phyloP scores from a whole-genome alignment of 306 rosid genomes.

The Trichosanthes cucumerina region DNA sequence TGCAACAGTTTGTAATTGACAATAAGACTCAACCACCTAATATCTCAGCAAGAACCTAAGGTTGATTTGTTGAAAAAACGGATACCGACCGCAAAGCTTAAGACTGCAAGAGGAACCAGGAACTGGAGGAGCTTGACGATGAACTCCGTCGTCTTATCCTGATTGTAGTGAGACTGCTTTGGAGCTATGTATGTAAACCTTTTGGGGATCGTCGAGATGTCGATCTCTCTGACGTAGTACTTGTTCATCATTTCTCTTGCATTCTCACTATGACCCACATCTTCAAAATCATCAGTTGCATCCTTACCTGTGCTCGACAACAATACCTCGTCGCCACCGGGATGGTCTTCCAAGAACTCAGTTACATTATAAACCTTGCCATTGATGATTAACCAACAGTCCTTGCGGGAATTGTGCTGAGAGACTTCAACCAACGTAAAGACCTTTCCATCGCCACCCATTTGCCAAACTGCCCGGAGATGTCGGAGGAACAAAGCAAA shows the following conservation, averaged over 20 bases:
- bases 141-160: constrained; percentile 44
- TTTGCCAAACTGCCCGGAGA: constrained; percentile 5
- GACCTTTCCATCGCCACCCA: constrained; percentile 25
- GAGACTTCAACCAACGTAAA: constrained; percentile 34
- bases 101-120: constrained; percentile 39
- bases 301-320: constrained; percentile 46
- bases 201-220: constrained; percentile 28
- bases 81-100: constrained; percentile 36
- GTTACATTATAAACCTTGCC: constrained; percentile 45
- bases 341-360: constrained; percentile 43
- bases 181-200: constrained; percentile 23
- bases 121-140: constrained; percentile 44
- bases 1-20: neutral
- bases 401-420: constrained; percentile 24
- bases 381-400: constrained; percentile 38
- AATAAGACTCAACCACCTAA: neutral
- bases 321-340: constrained; percentile 47
- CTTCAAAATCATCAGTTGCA: constrained; percentile 57
- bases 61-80: constrained; percentile 33
- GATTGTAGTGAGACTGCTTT: constrained; percentile 42
- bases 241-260: constrained; percentile 40
- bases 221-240: constrained; percentile 33
- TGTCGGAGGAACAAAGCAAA: neutral
- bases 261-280: constrained; percentile 41
- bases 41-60: constrained; percentile 5